Evolutionary conservation across 1,139 yeast genomes (phyloP), one percentile per base, ranked within the genome.

Genomic region (Spathaspora sp.): DNA sequence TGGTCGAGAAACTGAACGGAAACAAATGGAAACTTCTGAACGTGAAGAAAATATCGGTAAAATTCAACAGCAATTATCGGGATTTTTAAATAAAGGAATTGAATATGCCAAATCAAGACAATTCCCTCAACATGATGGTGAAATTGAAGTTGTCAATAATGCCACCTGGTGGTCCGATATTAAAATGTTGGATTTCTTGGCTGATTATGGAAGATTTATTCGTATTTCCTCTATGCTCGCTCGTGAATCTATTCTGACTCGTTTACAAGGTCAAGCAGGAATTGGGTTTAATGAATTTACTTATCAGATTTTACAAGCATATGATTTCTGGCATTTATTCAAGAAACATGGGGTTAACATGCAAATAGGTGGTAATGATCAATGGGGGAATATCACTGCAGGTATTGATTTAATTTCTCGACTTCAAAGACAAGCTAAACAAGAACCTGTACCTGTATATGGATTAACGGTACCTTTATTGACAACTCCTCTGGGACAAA

Each of bases 381-480:
- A 93, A 65, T 93, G 97, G 93, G 99, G 99, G 1, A 93, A 93
- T 58, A 95, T 95, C 51, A 89, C 96, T 5, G 98, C 98, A 0
- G 99, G 99, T 0, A 80, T 89, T 43, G 99, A 93, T 59, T 72
- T 95, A 49, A 89, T 93, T 39, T 75, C 86, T 1, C 72, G 97
- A 53, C 64, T 89, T 45, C 72, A 67, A 42, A 65, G 65, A 39
- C 47, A 48, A 8, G 49, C 49, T 36, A 45, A 41, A 15, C 59
- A 54, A 29, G 39, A 37, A 37, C 39, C 25, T 20, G 49, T 56
- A 39, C 50, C 65, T 8, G 78, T 84, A 1, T 89, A 67, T 63
- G 99, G 98, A 0, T 58, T 93, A 43, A 93, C 99, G 0, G 97
- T 88, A 0, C 99, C 99, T 1, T 68, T 93, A 24, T 72, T 93